phyloP scores from a whole-genome alignment of 2,329 filamentous ascomycete species.

The Cercospora sp. region DNA sequence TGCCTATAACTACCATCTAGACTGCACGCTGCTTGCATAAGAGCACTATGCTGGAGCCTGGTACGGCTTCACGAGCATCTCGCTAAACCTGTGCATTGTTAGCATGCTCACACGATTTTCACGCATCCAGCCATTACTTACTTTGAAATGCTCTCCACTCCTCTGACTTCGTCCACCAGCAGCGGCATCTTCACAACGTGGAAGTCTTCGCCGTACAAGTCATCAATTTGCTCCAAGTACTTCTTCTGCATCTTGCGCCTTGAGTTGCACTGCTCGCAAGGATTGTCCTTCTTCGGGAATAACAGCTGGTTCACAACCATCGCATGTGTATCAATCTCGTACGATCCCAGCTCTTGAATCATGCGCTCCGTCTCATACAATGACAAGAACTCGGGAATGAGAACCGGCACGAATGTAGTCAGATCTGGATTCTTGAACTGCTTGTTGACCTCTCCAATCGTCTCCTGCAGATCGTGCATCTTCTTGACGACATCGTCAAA shows the following conservation, averaged over 20 bases:
- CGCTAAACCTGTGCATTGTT: conserved; percentile 61
- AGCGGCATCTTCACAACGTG: conserved; percentile 98
- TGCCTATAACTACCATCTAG: neutral
- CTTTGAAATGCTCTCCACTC: conserved; percentile 88
- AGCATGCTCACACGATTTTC: conserved; percentile 12
- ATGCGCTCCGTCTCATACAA: conserved; percentile 99
- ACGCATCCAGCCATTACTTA: conserved; percentile 33
- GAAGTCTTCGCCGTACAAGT: conserved; percentile 94
- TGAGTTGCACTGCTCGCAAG: conserved; percentile 93
- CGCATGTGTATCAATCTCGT: conserved; percentile 92
- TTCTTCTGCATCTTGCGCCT: conserved; percentile 98
- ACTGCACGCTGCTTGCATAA: neutral
- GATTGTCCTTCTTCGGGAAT: conserved; percentile 81
- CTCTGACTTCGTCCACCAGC: conserved; percentile 90
- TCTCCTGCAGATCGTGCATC: conserved; percentile 88
- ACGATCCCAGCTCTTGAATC: conserved; percentile 95
- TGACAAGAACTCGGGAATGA: conserved; percentile 94
- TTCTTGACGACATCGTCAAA: conserved; percentile 90
- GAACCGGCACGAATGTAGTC: conserved; percentile 97
- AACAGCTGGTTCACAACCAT: conserved; percentile 98
- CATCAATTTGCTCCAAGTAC: conserved; percentile 97
- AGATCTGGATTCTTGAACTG: conserved; percentile 97
- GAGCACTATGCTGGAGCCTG: conserved; percentile 57
- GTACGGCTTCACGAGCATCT: conserved; percentile 77
- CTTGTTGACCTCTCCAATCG: conserved; percentile 91